A percentile compares a stretch with the other conserved stretches of the same genome.
Evolutionary conservation across 495 filamentous ascomycete species (phyloP).

Genomic region (Apiosordaria backusii): DNA sequence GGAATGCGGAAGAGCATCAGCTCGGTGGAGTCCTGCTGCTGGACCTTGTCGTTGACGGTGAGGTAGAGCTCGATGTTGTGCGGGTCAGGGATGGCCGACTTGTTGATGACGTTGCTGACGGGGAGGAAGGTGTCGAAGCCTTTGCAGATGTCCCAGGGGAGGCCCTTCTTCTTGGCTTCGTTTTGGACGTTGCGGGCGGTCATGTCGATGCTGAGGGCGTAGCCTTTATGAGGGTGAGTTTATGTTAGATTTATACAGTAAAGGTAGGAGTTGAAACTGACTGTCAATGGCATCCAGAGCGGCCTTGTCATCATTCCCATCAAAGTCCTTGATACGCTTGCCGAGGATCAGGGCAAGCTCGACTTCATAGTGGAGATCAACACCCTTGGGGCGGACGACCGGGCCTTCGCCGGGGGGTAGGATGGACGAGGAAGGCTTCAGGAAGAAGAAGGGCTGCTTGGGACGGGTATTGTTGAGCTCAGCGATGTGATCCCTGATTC

Average conservation of each 20-base stretch:
- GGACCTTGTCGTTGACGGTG: conserved; percentile 66
- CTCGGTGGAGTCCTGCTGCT: conserved; percentile 79
- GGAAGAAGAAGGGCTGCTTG: conserved; percentile 97
- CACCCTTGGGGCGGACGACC: conserved; percentile 76
- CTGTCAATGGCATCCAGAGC: conserved; percentile 61
- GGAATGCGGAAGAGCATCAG: conserved; percentile 93
- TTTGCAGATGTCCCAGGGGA: conserved; percentile 95
- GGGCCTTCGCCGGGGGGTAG: conserved; percentile 73
- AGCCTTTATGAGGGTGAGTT: conserved; percentile 48
- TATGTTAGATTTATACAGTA: not conserved
- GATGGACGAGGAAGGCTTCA: conserved; percentile 85
- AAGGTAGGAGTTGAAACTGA: conserved; percentile 23
- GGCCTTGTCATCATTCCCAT: conserved; percentile 58
- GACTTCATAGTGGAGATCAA: conserved; percentile 89
- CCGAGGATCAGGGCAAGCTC: conserved; percentile 88
- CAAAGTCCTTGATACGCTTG: conserved; percentile 69
- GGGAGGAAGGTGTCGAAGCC: conserved; percentile 97
- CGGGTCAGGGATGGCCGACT: conserved; percentile 75
- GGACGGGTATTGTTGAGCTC: conserved; percentile 84
- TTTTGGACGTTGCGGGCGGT: conserved; percentile 91
- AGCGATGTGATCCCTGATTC: conserved; percentile 78
- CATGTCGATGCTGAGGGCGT: conserved; percentile 88
- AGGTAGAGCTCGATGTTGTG: conserved; percentile 83
- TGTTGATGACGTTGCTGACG: conserved; percentile 71
- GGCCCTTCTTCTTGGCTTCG: conserved; percentile 90